A percentile compares a stretch with the other conserved stretches of the same genome.
Evolutionary conservation across 208 protist species (phyloP).

Genomic region (Blechomonas ayalai): DNA sequence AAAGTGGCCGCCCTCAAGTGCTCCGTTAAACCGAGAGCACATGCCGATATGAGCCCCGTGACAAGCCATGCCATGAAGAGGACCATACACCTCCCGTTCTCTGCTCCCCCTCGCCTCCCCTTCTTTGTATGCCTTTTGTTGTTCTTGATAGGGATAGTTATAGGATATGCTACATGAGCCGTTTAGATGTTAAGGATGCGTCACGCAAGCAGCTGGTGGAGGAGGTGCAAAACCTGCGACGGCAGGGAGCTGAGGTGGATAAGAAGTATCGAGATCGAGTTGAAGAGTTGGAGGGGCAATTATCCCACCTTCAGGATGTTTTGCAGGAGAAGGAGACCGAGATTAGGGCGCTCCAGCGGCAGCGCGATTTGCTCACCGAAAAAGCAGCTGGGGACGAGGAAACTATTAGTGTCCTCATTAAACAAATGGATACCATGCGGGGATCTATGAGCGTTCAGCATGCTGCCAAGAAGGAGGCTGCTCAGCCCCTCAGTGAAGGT

Average conservation of each 20-base stretch:
- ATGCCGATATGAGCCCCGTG: too few species aligned
- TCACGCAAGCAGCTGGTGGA: constrained; percentile 56
- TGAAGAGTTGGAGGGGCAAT: constrained; percentile 36
- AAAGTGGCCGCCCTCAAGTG: too few species aligned
- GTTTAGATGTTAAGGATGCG: too few species aligned
- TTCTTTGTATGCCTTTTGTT: too few species aligned
- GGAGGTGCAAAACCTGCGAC: constrained; percentile 35
- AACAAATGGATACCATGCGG: constrained; percentile 45
- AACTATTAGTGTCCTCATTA: constrained; percentile 60
- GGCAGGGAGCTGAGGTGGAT: constrained; percentile 22
- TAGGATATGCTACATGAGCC: too few species aligned
- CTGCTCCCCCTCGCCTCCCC: too few species aligned
- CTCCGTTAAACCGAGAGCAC: too few species aligned
- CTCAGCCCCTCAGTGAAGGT: neutral
- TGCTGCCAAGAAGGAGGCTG: neutral
- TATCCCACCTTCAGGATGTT: constrained; percentile 24
- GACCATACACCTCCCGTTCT: too few species aligned
- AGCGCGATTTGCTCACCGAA: constrained; percentile 45
- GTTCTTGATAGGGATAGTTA: too few species aligned
- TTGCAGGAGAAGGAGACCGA: constrained; percentile 49
- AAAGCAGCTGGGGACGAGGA: constrained; percentile 67
- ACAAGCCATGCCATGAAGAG: too few species aligned
- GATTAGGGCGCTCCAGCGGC: constrained; percentile 40
- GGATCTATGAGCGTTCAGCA: neutral
- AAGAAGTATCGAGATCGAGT: neutral